Evolutionary conservation across 192 early-diverging fungal species (phyloP).

Genomic region (Coemansia sp.): DNA sequence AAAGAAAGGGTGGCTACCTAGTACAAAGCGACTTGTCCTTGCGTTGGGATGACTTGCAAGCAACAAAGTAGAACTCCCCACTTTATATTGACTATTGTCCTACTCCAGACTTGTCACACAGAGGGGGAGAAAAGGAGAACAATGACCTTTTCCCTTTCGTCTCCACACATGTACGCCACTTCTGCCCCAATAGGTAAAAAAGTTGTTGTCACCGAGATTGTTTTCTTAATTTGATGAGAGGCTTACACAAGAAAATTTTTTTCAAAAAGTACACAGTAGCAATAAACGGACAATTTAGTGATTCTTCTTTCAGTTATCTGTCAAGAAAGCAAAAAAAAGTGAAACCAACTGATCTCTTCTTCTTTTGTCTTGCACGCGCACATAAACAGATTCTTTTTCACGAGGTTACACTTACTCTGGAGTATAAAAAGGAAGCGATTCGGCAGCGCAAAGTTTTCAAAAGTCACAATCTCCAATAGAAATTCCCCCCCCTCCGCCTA

Average conservation of each 20-base stretch:
- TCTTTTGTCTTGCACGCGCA: neutral
- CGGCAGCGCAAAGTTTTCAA: neutral
- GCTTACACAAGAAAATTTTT: neutral
- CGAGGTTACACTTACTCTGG: neutral
- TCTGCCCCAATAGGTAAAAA: neutral
- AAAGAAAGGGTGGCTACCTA: no score
- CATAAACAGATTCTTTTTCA: neutral
- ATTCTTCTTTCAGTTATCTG: neutral
- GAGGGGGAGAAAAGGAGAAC: neutral
- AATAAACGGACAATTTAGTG: neutral
- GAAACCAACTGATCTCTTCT: neutral
- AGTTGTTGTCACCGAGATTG: neutral
- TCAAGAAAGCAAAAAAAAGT: neutral
- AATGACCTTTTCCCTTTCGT: neutral
- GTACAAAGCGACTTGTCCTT: no score
- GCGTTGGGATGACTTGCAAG: neutral
- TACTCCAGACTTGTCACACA: neutral
- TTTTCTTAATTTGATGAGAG: neutral
- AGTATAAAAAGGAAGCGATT: neutral
- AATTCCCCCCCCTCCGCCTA: neutral
- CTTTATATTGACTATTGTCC: neutral
- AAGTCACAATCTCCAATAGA: neutral
- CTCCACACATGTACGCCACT: constrained; percentile 7
- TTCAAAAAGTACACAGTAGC: neutral
- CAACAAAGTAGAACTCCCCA: neutral